Percentiles rank a stretch among this genome's conserved stretches.
These are phyloP conservation scores for Neurospora sp. DNA, from an alignment of 495 filamentous ascomycete species.

Conservation along the genomic window DNA sequence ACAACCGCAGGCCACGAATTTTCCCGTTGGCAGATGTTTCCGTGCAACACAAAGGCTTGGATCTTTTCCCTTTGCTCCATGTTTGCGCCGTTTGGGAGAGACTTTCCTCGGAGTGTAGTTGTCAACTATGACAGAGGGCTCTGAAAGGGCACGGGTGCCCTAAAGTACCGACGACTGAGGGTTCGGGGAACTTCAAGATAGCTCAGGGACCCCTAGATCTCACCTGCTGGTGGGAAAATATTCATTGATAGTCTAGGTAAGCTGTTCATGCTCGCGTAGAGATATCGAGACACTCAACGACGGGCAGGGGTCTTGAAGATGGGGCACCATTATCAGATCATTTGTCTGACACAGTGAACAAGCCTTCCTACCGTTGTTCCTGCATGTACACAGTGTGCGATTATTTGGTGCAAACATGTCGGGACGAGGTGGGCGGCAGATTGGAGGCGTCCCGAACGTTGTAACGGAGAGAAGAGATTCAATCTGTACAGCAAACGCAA, in stretches of 20 bases:
- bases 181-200: background rate
- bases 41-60: background rate
- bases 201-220: background rate
- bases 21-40: background rate
- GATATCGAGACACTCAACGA: background rate
- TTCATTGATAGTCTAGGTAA: background rate
- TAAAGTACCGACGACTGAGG: background rate
- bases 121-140: background rate
- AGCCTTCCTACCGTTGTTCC: background rate
- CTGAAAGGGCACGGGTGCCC: background rate
- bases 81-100: background rate
- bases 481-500: background rate
- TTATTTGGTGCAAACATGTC: background rate
- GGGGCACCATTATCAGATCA: background rate
- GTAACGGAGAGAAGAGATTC: background rate
- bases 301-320: background rate
- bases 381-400: background rate
- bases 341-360: background rate
- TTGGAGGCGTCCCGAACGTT: background rate
- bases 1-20: background rate
- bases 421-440: background rate
- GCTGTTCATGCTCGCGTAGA: background rate
- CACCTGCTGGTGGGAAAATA: background rate
- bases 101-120: background rate
- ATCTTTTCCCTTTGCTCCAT: background rate